Evolutionary conservation across 306 rosid genomes (phyloP).

Genomic region (Rosa multiflora): DNA sequence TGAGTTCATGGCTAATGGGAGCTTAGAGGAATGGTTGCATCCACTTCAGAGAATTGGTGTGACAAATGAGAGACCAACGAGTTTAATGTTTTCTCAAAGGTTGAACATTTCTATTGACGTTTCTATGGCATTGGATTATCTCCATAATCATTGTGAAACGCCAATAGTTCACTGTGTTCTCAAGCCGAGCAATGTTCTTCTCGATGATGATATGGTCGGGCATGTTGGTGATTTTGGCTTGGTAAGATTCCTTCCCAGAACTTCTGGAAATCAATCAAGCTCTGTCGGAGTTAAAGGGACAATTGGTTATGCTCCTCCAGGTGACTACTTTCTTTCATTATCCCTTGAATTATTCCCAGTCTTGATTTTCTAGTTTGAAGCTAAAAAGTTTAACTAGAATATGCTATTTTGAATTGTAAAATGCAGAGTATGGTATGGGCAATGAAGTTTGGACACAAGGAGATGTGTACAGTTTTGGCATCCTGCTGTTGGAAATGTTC

Average conservation of each 20-base stretch:
- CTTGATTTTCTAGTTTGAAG: background rate
- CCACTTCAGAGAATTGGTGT: background rate
- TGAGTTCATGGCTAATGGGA: conserved; percentile 42
- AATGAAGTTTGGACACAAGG: conserved; percentile 28
- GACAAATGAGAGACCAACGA: conserved; percentile 3
- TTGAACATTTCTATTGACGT: conserved; percentile 30
- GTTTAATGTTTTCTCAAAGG: conserved; percentile 24
- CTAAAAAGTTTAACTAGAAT: background rate
- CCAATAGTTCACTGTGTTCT: conserved; percentile 37
- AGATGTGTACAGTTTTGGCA: conserved; percentile 31
- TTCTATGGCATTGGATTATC: conserved; percentile 39
- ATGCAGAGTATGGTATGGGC: conserved; percentile 32
- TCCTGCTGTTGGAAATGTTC: conserved; percentile 20
- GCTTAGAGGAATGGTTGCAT: conserved; percentile 33
- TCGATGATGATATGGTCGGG: conserved; percentile 32
- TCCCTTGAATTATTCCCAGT: background rate
- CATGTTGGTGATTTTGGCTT: conserved; percentile 41
- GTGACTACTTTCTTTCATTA: background rate
- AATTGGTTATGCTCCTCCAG: conserved; percentile 43
- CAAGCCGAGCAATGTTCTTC: conserved; percentile 36
- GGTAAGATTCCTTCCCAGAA: conserved; percentile 18
- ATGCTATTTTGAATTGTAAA: background rate
- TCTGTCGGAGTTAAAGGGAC: conserved; percentile 24
- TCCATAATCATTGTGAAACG: conserved; percentile 27
- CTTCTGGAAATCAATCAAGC: conserved; percentile 4